phyloP scores from a whole-genome alignment of 2,329 filamentous ascomycete genomes.

The Cryphonectria carpinicola region DNA sequence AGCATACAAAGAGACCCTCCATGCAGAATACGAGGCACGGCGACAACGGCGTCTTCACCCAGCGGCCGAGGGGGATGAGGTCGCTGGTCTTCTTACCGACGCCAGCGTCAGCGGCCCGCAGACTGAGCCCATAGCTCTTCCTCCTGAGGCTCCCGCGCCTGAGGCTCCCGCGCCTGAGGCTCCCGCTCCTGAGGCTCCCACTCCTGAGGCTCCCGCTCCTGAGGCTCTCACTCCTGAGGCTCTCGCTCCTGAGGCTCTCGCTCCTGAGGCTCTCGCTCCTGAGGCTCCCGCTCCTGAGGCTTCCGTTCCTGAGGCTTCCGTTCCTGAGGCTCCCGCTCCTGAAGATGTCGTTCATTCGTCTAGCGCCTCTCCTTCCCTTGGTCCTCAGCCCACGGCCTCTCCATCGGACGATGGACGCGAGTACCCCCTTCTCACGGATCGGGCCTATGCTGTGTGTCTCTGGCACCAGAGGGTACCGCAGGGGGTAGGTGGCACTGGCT shows the following conservation, averaged over 20 bases:
- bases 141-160: neutral
- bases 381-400: constrained; percentile 55
- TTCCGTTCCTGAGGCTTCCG: no score
- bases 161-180: neutral
- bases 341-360: neutral
- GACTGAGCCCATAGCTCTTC: neutral
- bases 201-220: no score
- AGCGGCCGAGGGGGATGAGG: constrained; percentile 28
- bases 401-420: constrained; percentile 68
- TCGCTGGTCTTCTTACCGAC: constrained; percentile 12
- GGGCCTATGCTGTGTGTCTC: constrained; percentile 68
- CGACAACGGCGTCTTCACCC: constrained; percentile 19
- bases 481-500: constrained; percentile 36
- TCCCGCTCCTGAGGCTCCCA: no score
- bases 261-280: neutral
- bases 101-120: constrained; percentile 11
- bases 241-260: neutral
- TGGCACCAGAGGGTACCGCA: constrained; percentile 69
- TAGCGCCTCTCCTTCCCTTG: neutral
- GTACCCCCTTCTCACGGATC: constrained; percentile 70
- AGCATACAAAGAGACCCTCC: constrained; percentile 61
- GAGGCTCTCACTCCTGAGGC: neutral
- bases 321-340: no score
- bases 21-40: constrained; percentile 51
- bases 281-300: no score